Evolutionary conservation across 176 grass and related monocot species (phyloP).

Genomic region (Oryza nivara): DNA sequence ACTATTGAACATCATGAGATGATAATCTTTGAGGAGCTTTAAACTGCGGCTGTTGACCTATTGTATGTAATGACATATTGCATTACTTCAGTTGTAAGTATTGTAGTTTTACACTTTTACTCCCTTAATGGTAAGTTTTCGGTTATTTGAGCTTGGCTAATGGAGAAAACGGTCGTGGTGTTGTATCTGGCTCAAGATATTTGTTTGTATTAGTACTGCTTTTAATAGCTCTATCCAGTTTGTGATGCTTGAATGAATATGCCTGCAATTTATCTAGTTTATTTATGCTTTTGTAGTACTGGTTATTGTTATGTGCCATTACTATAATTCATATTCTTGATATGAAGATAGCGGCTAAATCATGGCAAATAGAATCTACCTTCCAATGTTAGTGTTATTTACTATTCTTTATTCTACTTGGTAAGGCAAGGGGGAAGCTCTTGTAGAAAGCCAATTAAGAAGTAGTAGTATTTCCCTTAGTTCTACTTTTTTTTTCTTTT

Average conservation of each 20-base stretch:
- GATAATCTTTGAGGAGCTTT: constrained; percentile 25
- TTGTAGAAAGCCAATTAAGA: background rate
- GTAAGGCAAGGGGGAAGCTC: background rate
- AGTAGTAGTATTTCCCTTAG: background rate
- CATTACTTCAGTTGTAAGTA: constrained; percentile 50
- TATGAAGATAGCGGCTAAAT: background rate
- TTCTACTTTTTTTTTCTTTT: background rate
- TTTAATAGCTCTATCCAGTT: constrained; percentile 9
- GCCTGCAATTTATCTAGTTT: background rate
- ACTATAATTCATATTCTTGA: background rate
- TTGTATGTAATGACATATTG: constrained; percentile 28
- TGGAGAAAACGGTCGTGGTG: constrained; percentile 17
- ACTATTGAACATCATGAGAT: constrained; percentile 44
- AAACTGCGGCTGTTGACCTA: background rate
- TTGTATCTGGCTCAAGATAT: constrained; percentile 37
- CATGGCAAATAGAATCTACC: background rate
- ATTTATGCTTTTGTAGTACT: background rate
- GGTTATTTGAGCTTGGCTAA: constrained; percentile 34
- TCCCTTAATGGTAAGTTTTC: constrained; percentile 29
- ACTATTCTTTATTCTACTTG: background rate
- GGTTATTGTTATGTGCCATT: background rate
- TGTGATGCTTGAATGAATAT: constrained; percentile 34
- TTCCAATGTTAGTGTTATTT: background rate
- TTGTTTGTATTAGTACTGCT: constrained; percentile 14
- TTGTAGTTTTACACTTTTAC: constrained; percentile 33